Evolutionary conservation across 2,329 filamentous ascomycete species (phyloP), one percentile per base, ranked within the genome.

Genomic region (Dichotomopilus funicola): DNA sequence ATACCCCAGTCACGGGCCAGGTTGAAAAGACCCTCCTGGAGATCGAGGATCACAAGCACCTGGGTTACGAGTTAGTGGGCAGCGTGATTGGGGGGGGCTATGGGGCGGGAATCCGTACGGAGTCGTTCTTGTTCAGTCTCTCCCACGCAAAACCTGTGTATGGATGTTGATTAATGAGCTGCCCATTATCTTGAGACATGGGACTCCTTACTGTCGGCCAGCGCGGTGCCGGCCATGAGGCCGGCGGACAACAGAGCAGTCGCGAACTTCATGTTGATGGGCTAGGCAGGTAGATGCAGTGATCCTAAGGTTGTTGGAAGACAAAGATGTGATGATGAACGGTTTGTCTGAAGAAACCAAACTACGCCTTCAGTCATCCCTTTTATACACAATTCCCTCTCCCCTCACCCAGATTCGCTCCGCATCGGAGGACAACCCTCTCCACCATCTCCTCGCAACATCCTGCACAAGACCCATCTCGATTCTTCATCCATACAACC

Each of bases 1-100:
- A 8, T 50, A 60, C 60, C 61, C 65, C 79, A 88, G 71, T 91
- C 88, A 41, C 85, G 79, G 40, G 84, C 84, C 5, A 81, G 63
- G 45, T 72, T 70, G 65, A 77, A 82, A 43, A 85, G 76, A 33
- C 82, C 82, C 58, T 80, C 75, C 65, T 85, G 81, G 54, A 82
- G 71, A 62, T 85, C 82, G 42, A 85, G 73, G 48, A 85, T 76
- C 31, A 85, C 67, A 49, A 85, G 76, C 38, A 78, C 67, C 75
- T 79, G 54, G 36, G 37, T 27, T 27, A 3, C 7, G 33, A 6
- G 46, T 50, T 27, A 51, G 54, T 12, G 13, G 19, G 12, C n/a
- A 41, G 4, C 3, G 7, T 5, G 37, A 8, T 7, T 4, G 19
- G 8, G 27, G 40, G 46, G 3, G 27, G 11, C 1, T 11, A 11